Base-by-base conservation (phyloP, 1,284 basidiomycete species). In the Ganoderma lucidum region DNA sequence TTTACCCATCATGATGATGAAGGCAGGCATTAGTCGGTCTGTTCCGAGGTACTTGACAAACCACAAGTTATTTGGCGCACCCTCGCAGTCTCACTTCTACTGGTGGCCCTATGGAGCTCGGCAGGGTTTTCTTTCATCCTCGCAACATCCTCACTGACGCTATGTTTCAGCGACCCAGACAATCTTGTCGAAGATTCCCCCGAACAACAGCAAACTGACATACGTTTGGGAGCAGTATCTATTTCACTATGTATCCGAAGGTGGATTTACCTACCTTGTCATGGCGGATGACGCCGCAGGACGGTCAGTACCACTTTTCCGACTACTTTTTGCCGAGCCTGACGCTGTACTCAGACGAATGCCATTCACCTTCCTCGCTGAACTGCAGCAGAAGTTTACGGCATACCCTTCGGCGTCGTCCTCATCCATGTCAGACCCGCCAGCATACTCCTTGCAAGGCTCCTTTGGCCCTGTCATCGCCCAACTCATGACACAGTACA, bases 211-310 rank as follows among this genome's bases (percentile, higher is more conserved):
- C 80, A 98, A 98, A 81, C 87, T 99, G 66, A 97, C 96, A 44
- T 98, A 97, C 84, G 95, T 94, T 63, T 96, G 95, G 95, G 95
- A 98, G 79, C 92, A 97, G 81, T 97, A 95, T 79, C 86, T 98
- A 37, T 98, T 99, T 78, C 97, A 99, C 83, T 99, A 99, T 82
- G 88, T 97, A 71, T 94, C 94, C 10, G 94, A 96, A 71, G 91
- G 90, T 41, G 94, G 94, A 0, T 90, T 94, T 79, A 91, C 93
- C 58, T 98, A 93, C 81, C 89, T 99, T 64, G 95, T 97, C 66
- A 96, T 99, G 90, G 94, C 95, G 19, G 95, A 98, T 79, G 96
- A 97, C 78, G 88, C 92, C 45, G 95, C 93, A 44, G 96, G 96
- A 64, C 87, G 95, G 88, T 93, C 75, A 74, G 90, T 80, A 19